Base-by-base conservation (phyloP, 192 early-diverging fungal species). In the Fimicolochytrium jonesii region DNA sequence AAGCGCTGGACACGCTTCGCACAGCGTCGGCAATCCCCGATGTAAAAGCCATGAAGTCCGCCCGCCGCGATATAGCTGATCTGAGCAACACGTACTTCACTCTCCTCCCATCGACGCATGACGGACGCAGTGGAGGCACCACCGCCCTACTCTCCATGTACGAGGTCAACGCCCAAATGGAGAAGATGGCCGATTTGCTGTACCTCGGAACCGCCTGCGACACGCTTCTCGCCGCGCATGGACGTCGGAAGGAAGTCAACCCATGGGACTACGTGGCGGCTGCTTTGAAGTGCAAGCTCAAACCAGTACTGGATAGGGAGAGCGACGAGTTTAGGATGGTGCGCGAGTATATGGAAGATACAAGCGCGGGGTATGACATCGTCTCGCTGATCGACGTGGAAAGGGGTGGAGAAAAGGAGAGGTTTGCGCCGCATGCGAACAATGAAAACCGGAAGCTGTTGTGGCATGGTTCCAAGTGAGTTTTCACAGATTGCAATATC, bases 291-390 rank as follows among this genome's bases (percentile, higher is more conserved):
- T 55, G 48, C 31, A 0, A 35, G 2, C 53, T 75, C 25, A 48
- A 10, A 9, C 46, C 44, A 7, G 34, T 75, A 5, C 7, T 13
- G 10, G 48, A 62, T 30, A 43, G 45, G 30, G 33, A 18, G 10
- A 13, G 22, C 13, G 64, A 80, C n/a, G 75, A 84, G 43, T 83
- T 74, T 56, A 51, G 78, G 28, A 32, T 87, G 5, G 74, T 87
- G 13, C 36, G 61, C 2, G 66, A 74, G 23, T 87, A 77, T 67
- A 74, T 82, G 37, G 61, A 56, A 29, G 72, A 74, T 55, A 74
- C 79, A 0, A 69, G 70, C 25, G 72, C 66, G 15, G 28, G 37
- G 0, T 77, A 85, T 48, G 68, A 69, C 13, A 43, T 73, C 35
- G 31, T 67, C 17, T 53, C 29, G 33, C 47, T 68, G 17, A 48